Evolutionary conservation across 2,329 filamentous ascomycete genomes (phyloP), one percentile per base, ranked within the genome.

Genomic region (Cercospora canescens): DNA sequence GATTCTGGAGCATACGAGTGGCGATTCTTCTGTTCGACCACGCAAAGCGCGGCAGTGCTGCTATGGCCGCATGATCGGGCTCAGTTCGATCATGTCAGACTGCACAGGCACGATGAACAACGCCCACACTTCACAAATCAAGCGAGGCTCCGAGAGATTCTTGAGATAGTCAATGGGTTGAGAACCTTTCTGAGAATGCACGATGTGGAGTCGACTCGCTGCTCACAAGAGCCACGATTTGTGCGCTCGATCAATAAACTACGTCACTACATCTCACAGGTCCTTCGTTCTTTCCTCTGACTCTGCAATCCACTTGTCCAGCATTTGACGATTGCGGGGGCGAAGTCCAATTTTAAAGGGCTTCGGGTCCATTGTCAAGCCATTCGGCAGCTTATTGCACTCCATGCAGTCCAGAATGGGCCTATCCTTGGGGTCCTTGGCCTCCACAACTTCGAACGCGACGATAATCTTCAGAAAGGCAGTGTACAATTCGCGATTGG

Each of bases 321-420:
- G 67, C 72, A 76, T 56, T 37, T 66, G 71, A 65, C 74, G 70
- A 72, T 84, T 76, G 66, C 82, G 77, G 4, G 81, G 78, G 73
- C 76, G 81, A 45, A 84, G 76, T 1, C 82, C 81, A 9, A 82
- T 77, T 76, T 83, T 84, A 73, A 84, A 84, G 24, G 81, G 79
- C 76, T 83, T 84, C 0, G 82, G 81, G 72, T 84, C 82, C 76
- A 83, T 75, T 0, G 82, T 84, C 77, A 84, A 73, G 57, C 80
- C 74, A 48, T 82, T 84, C 3, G 82, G 82, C 39, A 82, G 73
- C 11, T 78, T 74, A 68, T 84, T 84, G 48, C 81, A 82, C 34
- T 78, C 77, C 66, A 84, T 70, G 56, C 76, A 79, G 70, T 84
- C 80, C 72, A 84, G 71, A 4, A 83, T 71, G 3, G 82, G 79